phyloP scores from a whole-genome alignment of 2,329 filamentous ascomycete genomes.

The Fusarium luffae region DNA sequence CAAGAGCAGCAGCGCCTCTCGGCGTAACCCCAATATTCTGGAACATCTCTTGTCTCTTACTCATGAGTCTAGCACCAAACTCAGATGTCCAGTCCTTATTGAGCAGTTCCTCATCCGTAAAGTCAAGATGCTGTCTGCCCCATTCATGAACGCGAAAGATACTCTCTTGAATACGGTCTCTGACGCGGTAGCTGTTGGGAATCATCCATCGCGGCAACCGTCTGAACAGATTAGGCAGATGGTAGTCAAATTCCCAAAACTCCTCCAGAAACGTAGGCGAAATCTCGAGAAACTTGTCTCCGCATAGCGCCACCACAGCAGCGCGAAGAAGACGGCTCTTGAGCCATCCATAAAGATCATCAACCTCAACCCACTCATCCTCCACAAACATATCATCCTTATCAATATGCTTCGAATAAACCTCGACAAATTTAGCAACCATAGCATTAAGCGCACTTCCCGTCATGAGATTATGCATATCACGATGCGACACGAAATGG shows the following conservation, averaged over 20 bases:
- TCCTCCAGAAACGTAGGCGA: slow-evolving; percentile 21
- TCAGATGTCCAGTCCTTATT: slow-evolving; percentile 38
- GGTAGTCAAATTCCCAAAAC: slow-evolving; percentile 40
- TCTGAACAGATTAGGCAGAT: slow-evolving; percentile 32
- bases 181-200: slow-evolving; percentile 26
- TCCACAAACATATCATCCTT: slow-evolving; percentile 6
- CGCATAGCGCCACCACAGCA: slow-evolving; percentile 14
- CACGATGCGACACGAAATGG: slow-evolving; percentile 32
- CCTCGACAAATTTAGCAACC: slow-evolving; percentile 15
- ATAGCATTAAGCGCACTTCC: slow-evolving; percentile 18
- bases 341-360: slow-evolving; percentile 28
- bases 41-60: slow-evolving; percentile 38
- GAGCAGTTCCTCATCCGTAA: slow-evolving; percentile 1
- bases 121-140: slow-evolving; percentile 9
- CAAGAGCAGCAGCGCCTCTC: slow-evolving; percentile 31
- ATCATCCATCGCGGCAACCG: slow-evolving; percentile 32
- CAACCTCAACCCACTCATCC: slow-evolving; percentile 18
- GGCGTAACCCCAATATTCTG: slow-evolving; percentile 20
- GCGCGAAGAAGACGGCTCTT: slow-evolving; percentile 25
- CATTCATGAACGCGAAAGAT: slow-evolving; percentile 29
- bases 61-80: slow-evolving; percentile 44
- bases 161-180: slow-evolving; percentile 24
- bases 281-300: slow-evolving; percentile 29
- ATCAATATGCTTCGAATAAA: slow-evolving; percentile 10
- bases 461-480: slow-evolving; percentile 6